Evolutionary conservation across 352 stramenopile species (phyloP).

Genomic region (Aphanomyces stellatus): DNA sequence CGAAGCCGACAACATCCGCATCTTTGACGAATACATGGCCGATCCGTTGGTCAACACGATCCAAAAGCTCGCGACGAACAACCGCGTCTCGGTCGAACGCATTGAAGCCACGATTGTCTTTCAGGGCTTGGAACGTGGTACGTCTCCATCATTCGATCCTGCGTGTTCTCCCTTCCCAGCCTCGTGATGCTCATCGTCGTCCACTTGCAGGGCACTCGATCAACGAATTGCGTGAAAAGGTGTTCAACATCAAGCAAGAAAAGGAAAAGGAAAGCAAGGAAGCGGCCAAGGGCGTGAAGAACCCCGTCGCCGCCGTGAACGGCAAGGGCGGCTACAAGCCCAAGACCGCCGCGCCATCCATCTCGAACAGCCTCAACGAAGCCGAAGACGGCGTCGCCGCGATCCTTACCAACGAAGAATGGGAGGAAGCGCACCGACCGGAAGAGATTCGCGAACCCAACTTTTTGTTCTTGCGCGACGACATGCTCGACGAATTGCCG

Average conservation of each 20-base stretch:
- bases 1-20: constrained; percentile 58
- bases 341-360: neutral
- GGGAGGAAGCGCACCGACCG: constrained; percentile 47
- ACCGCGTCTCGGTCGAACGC: constrained; percentile 55
- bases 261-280: constrained; percentile 37
- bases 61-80: constrained; percentile 72
- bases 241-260: constrained; percentile 31
- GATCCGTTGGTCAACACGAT: constrained; percentile 82
- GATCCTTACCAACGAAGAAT: constrained; percentile 41
- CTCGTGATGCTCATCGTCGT: neutral
- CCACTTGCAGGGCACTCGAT: constrained; percentile 27
- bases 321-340: constrained; percentile 22
- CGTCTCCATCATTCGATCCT: neutral
- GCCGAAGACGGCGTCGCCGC: constrained; percentile 32
- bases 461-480: constrained; percentile 80
- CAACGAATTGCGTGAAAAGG: constrained; percentile 51
- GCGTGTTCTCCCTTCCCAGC: no score
- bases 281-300: constrained; percentile 44
- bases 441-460: constrained; percentile 73
- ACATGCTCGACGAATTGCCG: constrained; percentile 61
- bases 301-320: constrained; percentile 52
- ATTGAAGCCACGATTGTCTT: constrained; percentile 77
- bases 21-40: constrained; percentile 78
- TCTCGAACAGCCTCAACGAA: constrained; percentile 22
- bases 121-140: constrained; percentile 49